phyloP scores from a whole-genome alignment of 495 filamentous ascomycete genomes.

The Penicillium dipodomyicola region DNA sequence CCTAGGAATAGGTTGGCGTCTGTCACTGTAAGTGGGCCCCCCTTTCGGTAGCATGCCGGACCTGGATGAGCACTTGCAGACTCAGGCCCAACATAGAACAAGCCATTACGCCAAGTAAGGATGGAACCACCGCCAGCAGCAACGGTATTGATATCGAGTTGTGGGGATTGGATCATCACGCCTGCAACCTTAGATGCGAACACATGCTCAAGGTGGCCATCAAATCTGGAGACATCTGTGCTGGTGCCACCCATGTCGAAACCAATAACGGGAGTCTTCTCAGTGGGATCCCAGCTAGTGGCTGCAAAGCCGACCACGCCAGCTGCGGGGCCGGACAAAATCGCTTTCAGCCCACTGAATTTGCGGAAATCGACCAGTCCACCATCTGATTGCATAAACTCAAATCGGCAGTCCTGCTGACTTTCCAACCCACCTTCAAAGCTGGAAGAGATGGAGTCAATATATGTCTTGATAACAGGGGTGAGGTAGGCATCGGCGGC shows the following conservation, averaged over 20 bases:
- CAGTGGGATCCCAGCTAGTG: slow-evolving; percentile 84
- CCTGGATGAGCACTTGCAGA: slow-evolving; percentile 92
- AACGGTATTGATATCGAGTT: slow-evolving; percentile 97
- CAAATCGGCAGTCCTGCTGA: slow-evolving; percentile 47
- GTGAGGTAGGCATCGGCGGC: slow-evolving; percentile 97
- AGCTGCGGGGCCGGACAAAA: slow-evolving; percentile 60
- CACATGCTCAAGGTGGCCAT: slow-evolving; percentile 91
- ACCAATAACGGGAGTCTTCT: slow-evolving; percentile 87
- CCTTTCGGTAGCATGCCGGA: slow-evolving; percentile 93
- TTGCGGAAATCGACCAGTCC: slow-evolving; percentile 54
- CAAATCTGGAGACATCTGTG: slow-evolving; percentile 92
- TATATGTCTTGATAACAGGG: slow-evolving; percentile 93
- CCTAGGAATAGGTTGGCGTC: slow-evolving; percentile 92
- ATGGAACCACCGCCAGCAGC: slow-evolving; percentile 91
- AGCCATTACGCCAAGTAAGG: slow-evolving; percentile 84
- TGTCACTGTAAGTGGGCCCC: slow-evolving; percentile 86
- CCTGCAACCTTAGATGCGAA: slow-evolving; percentile 97
- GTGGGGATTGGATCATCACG: slow-evolving; percentile 90
- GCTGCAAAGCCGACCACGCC: slow-evolving; percentile 91
- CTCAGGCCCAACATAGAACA: slow-evolving; percentile 96
- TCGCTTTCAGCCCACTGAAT: slow-evolving; percentile 58
- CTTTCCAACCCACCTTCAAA: slow-evolving; percentile 54
- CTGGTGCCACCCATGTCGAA: slow-evolving; percentile 98
- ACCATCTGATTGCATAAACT: slow-evolving; percentile 58
- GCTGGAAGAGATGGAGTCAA: slow-evolving; percentile 74